Conservation (phyloP, 495 filamentous ascomycete genomes). For the Penicillium paxilli region DNA sequence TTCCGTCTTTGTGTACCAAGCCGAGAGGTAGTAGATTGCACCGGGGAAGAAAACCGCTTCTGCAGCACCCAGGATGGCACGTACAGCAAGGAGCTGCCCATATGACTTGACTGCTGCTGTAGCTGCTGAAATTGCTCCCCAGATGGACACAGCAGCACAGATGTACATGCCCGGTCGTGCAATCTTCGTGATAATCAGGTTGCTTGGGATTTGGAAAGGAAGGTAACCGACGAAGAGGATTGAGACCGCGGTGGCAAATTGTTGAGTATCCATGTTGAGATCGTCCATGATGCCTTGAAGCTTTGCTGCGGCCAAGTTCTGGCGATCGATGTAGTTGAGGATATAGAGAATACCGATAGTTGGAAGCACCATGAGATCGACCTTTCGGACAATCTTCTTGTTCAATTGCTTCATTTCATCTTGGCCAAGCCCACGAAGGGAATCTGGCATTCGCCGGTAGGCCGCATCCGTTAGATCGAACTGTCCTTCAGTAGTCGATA, state of each 20-base stretch:
- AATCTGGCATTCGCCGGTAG: slow-evolving; percentile 29
- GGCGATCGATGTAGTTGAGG: slow-evolving; percentile 41
- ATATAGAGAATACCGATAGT: slow-evolving; percentile 40
- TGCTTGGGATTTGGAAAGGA: slow-evolving; percentile 59
- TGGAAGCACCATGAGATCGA: slow-evolving; percentile 38
- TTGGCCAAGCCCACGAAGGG: slow-evolving; percentile 22
- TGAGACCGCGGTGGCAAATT: slow-evolving; percentile 31
- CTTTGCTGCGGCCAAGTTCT: slow-evolving; percentile 29
- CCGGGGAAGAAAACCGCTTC: slow-evolving; percentile 55
- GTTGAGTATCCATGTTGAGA: slow-evolving; percentile 25
- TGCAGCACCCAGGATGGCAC: slow-evolving; percentile 37
- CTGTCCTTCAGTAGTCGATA: slow-evolving; percentile 35
- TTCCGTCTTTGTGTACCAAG: slow-evolving; percentile 58
- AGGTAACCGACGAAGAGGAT: slow-evolving; percentile 48
- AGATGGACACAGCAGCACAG: slow-evolving; percentile 43
- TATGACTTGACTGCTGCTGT: slow-evolving; percentile 34
- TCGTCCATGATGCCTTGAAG: slow-evolving; percentile 32
- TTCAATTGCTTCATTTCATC: slow-evolving; percentile 31
- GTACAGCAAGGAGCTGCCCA: slow-evolving; percentile 33
- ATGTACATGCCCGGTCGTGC: slow-evolving; percentile 33
- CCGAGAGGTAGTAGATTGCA: slow-evolving; percentile 55
- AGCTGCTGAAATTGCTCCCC: slow-evolving; percentile 48
- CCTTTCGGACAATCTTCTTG: slow-evolving; percentile 40
- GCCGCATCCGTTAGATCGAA: slow-evolving; percentile 23
- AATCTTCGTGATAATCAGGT: slow-evolving; percentile 54